Conservation (phyloP, 768 basidiomycete genomes). For the Amanita fuliginea region DNA sequence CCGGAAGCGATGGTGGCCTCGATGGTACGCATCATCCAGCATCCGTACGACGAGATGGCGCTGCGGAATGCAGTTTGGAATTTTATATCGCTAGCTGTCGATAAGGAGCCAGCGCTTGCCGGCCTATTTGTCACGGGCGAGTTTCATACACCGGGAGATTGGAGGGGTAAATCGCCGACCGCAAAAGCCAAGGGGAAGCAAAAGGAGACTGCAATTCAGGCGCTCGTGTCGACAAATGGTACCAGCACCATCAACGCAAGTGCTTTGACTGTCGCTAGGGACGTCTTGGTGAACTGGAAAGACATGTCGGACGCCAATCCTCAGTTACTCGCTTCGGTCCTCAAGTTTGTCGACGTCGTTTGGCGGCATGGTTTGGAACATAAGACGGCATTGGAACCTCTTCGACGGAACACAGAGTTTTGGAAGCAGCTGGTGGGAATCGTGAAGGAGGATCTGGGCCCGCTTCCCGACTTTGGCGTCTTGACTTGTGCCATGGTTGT, state of each 20-base stretch:
- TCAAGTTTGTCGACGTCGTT: slow-evolving; percentile 66
- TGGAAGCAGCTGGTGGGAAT: slow-evolving; percentile 64
- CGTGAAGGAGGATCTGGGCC: slow-evolving; percentile 59
- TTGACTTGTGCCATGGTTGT: slow-evolving; percentile 31
- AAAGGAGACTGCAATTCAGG: slow-evolving; percentile 21
- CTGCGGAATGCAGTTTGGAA: slow-evolving; percentile 75
- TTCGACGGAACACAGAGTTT: slow-evolving; percentile 48
- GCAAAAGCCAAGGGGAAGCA: slow-evolving; percentile 22
- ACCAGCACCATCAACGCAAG: slow-evolving; percentile 29
- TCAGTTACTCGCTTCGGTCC: slow-evolving; percentile 57
- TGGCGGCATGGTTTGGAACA: slow-evolving; percentile 80
- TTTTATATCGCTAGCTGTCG: slow-evolving; percentile 70
- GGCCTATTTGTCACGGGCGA: slow-evolving; percentile 69
- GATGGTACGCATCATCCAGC: slow-evolving; percentile 61
- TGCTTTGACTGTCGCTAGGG: slow-evolving; percentile 57
- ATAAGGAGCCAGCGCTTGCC: slow-evolving; percentile 80
- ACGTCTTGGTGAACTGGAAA: slow-evolving; percentile 60
- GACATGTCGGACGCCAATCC: slow-evolving; percentile 73
- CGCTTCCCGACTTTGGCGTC: slow-evolving; percentile 54
- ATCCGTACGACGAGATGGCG: slow-evolving; percentile 68
- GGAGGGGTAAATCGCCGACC: slow-evolving; percentile 22
- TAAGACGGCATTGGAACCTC: slow-evolving; percentile 39
- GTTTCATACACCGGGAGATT: slow-evolving; percentile 37
- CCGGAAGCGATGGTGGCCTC: slow-evolving; percentile 61
- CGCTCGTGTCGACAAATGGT: slow-evolving; percentile 24